Conservation (phyloP, 129 eudicot species). For the Flaveria sonorensis region DNA sequence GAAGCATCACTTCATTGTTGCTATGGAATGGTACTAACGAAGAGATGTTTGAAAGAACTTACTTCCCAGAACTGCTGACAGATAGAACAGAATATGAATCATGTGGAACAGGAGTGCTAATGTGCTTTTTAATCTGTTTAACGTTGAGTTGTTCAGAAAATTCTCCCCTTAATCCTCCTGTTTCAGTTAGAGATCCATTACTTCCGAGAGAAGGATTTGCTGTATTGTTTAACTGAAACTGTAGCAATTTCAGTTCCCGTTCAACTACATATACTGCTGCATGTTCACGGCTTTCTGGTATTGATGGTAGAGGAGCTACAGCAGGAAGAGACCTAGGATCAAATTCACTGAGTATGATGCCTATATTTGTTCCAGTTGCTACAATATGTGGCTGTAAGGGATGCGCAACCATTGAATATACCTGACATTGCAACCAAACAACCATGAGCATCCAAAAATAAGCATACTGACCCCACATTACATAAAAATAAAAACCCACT, state of each 20-base stretch:
- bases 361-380: conserved; percentile 95
- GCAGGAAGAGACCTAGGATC: conserved; percentile 93
- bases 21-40: conserved; percentile 7
- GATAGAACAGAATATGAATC: conserved; percentile 88
- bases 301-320: conserved; percentile 82
- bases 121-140: conserved; percentile 87
- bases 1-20: conserved; percentile 3
- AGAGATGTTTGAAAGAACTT: conserved; percentile 38
- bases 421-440: conserved; percentile 48
- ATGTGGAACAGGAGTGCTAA: conserved; percentile 97
- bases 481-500: not conserved
- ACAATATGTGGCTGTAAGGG: conserved; percentile 97
- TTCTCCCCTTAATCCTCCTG: conserved; percentile 80
- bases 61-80: conserved; percentile 97
- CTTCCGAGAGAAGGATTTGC: conserved; percentile 82
- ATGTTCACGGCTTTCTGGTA: conserved; percentile 91
- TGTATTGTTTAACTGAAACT: conserved; percentile 79
- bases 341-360: conserved; percentile 87
- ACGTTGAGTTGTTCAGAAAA: conserved; percentile 72
- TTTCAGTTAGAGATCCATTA: conserved; percentile 75
- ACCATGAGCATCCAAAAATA: conserved; percentile 4
- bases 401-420: conserved; percentile 98
- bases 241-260: conserved; percentile 81
- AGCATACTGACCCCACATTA: not conserved
- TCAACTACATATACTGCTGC: conserved; percentile 82